Conservation (phyloP, 2,329 filamentous ascomycete species). For the Botrytis porri region DNA sequence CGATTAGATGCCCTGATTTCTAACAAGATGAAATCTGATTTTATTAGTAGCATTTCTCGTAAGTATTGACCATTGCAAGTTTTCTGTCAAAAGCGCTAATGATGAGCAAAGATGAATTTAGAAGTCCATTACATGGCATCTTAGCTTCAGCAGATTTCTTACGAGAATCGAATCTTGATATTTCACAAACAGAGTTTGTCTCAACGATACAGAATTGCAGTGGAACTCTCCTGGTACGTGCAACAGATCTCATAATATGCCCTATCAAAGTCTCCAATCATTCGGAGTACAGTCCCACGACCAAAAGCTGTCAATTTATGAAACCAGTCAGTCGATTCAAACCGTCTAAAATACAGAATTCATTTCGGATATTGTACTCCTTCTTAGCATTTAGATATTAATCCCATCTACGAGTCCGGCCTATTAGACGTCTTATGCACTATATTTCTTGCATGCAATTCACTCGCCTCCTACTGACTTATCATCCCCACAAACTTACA, state of each 20-base stretch:
- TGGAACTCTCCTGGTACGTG: slow-evolving; percentile 44
- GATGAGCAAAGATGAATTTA: slow-evolving; percentile 43
- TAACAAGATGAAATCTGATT: slow-evolving; percentile 51
- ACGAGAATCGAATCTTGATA: slow-evolving; percentile 8
- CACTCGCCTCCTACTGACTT: not conserved
- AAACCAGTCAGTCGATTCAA: not conserved
- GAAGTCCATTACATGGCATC: slow-evolving; percentile 57
- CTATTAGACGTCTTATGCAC: not conserved
- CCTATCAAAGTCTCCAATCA: not conserved
- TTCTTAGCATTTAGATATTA: not conserved
- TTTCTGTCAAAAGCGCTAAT: slow-evolving; percentile 23
- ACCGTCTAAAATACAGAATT: not conserved
- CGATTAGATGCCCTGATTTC: slow-evolving; percentile 47
- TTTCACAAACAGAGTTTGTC: slow-evolving; percentile 17
- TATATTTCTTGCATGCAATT: not conserved
- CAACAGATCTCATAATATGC: not conserved
- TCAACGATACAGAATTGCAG: slow-evolving; percentile 49
- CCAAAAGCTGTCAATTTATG: not conserved
- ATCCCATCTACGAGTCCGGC: not conserved
- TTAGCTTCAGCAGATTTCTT: slow-evolving; percentile 47
- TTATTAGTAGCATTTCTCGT: slow-evolving; percentile 50
- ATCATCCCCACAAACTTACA: not conserved
- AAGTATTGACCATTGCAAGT: slow-evolving; percentile 39
- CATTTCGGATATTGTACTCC: too few relatives aligned
- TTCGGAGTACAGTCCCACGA: not conserved